Evolutionary conservation across 371 early-diverging fungal genomes (phyloP), one percentile per base, ranked within the genome.

Genomic region (Mucor lusitanicus): DNA sequence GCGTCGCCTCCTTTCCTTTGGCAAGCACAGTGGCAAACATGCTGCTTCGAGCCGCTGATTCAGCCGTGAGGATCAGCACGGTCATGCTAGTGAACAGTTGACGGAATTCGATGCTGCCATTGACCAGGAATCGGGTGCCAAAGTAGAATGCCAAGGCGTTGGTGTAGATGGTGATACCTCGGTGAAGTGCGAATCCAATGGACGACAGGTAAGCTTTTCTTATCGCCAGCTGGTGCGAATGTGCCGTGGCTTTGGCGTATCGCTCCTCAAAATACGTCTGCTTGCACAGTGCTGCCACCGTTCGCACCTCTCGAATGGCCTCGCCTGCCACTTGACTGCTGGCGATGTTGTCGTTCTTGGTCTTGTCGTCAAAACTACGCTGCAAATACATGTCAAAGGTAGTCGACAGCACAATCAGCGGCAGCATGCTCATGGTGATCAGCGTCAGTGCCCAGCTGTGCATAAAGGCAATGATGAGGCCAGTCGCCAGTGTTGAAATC

Each of bases 1-100:
- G 83, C 5, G 96, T 93, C 37, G 96, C 91, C 46, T 88, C 76
- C 73, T 93, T 90, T 25, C 95, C 98, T 59, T 88, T 89, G 44
- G 86, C 82, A 61, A 86, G 80, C 44, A 89, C 84, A 19, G 90
- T 79, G 39, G 81, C 71, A 69, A 79, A 85, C 17, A 77, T 76
- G 6, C 82, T 71, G 3, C 80, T 69, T 53, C 88, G 84, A 23
- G 89, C 88, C 17, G 91, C 76, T 64, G 87, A 83, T 65, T 86
- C 82, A 5, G 91, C 89, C 23, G 87, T 80, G 63, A 92, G 91
- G 65, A 94, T 82, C 50, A 94, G 74, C 32, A 56, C 56, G 0
- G 88, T 85, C 77, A 94, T 79, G 33, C 88, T 83, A 21, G 71
- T 77, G 55, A 90, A 83, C 86, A 91, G 81, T 0, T 69, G 44